These are phyloP conservation scores for Haematococcus lacustris DNA, from an alignment of 139 green algal genomes.

Conservation along the genomic window DNA sequence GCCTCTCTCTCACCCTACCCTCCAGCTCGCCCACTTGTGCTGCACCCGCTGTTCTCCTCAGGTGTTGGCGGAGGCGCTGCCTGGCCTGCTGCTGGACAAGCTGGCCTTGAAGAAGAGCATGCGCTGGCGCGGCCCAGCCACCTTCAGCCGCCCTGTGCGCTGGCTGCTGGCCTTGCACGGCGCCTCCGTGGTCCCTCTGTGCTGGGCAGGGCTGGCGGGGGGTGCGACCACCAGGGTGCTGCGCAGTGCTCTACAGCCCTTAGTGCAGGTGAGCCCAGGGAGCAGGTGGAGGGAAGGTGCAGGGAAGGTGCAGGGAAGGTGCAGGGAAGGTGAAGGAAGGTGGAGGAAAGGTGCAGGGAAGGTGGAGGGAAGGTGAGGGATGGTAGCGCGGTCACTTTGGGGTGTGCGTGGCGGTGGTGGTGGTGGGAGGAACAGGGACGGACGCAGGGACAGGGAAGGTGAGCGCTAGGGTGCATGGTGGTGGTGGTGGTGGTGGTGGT, in stretches of 20 bases:
- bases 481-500: too few relatives aligned
- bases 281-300: too few relatives aligned
- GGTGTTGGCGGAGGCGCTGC: constrained; percentile 74
- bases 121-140: constrained; percentile 67
- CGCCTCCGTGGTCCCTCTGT: constrained; percentile 58
- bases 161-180: constrained; percentile 95
- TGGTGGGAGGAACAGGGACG: too few relatives aligned
- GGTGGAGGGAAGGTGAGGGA: too few relatives aligned
- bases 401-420: too few relatives aligned
- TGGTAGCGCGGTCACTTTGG: too few relatives aligned
- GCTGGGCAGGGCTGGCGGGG: constrained; percentile 41
- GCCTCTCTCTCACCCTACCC: neutral
- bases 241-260: constrained; percentile 40
- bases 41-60: constrained; percentile 2
- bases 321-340: too few relatives aligned
- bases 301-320: too few relatives aligned
- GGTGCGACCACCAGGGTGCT: constrained; percentile 55
- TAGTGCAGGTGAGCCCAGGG: constrained; percentile 18
- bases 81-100: constrained; percentile 49
- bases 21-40: neutral
- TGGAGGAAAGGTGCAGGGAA: too few relatives aligned
- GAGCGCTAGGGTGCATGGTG: too few relatives aligned
- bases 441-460: too few relatives aligned
- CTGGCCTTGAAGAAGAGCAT: constrained; percentile 89
- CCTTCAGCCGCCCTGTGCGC: constrained; percentile 84